Evolutionary conservation across 2,329 filamentous ascomycete species (phyloP), one percentile per base, ranked within the genome.

Genomic region (Phaeosphaeria sp.): DNA sequence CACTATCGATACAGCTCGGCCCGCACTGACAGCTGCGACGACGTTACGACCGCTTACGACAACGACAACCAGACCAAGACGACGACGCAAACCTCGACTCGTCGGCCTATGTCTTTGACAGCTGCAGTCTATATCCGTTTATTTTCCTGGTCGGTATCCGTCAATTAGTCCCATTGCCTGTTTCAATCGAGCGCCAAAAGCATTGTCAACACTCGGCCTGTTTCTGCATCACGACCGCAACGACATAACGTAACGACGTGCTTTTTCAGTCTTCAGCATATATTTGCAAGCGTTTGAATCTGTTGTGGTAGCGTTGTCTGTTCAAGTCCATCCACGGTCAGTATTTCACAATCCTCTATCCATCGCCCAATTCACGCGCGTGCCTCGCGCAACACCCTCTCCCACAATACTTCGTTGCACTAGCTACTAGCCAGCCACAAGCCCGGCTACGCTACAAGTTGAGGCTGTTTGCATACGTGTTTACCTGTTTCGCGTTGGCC

Each of bases 201-300:
- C 71, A 62, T 68, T 68, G 69, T 59, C 59, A 33, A 59, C 56
- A 47, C 51, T 52, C 58, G 56, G 50, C 59, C 57, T 52, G 62
- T 59, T 62, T 54, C 63, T 63, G 66, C 67, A 72, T 77, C 57
- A 77, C 74, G 75, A 77, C 70, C 68, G 71, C 73, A 67, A 78
- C 75, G 75, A 78, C 71, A 51, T 77, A 61, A 78, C 75, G 74
- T 77, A 61, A 78, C 75, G 74, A 78, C 72, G 69, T 72, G 69
- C 68, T 69, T 74, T 74, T 73, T 73, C 65, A 68, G 55, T 63
- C 56, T 72, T 72, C 66, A 74, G 74, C 74, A 75, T 77, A n/a
- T 72, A 61, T 73, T 74, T 78, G 72, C 71, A 77, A 77, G 74
- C 72, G 70, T 76, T 77, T 54, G 58, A 64, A 36, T 36, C 13